These are phyloP conservation scores for Sugiyamaella smithiae DNA, from an alignment of 805 yeast species.

Conservation along the genomic window DNA sequence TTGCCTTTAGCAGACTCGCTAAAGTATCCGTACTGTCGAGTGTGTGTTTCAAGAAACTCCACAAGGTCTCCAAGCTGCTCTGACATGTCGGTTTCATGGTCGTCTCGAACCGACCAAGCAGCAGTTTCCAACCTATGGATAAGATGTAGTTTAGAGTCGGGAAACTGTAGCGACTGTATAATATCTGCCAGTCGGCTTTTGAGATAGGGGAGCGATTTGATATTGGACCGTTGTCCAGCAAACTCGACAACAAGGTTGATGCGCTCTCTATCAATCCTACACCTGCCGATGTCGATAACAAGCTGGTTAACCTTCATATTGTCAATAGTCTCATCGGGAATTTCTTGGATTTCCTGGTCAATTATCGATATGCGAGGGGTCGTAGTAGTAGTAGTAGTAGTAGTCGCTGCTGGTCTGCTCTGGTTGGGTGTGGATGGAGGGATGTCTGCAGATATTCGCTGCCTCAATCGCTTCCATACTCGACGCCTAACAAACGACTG, in stretches of 20 bases:
- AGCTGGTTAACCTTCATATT: slow-evolving; percentile 2
- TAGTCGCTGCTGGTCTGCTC: neutral
- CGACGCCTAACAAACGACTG: slow-evolving; percentile 67
- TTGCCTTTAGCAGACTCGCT: neutral
- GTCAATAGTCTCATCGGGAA: neutral
- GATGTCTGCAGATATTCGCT: neutral
- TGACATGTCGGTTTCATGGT: neutral
- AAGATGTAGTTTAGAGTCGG: slow-evolving; percentile 14
- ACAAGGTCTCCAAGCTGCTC: neutral
- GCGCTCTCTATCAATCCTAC: slow-evolving; percentile 23
- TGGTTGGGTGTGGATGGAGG: neutral
- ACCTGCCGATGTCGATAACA: slow-evolving; percentile 3
- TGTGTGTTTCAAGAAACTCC: neutral
- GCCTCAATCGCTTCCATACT: slow-evolving; percentile 52
- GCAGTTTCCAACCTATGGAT: slow-evolving; percentile 9
- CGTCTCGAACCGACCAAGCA: neutral
- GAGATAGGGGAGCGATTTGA: neutral
- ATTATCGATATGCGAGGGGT: neutral
- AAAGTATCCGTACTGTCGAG: slow-evolving; percentile 3
- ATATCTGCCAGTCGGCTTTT: slow-evolving; percentile 6
- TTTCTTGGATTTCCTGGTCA: neutral
- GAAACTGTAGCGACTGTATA: slow-evolving; percentile 11
- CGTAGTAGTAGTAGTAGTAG: neutral
- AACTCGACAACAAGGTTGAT: slow-evolving; percentile 12
- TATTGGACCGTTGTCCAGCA: neutral